Evolutionary conservation across 805 yeast species (phyloP).

Genomic region (Kluyveromyces nonfermentans): DNA sequence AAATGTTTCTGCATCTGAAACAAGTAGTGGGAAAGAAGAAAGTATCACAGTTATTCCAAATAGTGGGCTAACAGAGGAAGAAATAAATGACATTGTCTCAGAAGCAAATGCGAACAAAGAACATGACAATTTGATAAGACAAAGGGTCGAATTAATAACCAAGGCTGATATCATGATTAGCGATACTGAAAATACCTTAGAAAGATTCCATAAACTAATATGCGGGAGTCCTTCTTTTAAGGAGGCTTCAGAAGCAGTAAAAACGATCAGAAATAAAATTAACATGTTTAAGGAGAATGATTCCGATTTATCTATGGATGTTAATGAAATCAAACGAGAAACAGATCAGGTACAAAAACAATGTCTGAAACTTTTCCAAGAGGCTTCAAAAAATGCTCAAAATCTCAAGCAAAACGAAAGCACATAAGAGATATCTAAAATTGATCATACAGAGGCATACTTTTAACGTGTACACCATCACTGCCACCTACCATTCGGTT

Average conservation of each 20-base stretch:
- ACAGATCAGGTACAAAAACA: constrained; percentile 63
- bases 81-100: constrained; percentile 50
- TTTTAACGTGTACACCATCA: too few species aligned
- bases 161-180: constrained; percentile 67
- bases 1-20: constrained; percentile 73
- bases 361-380: constrained; percentile 58
- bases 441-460: not conserved
- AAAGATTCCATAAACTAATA: constrained; percentile 45
- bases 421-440: not conserved
- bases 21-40: constrained; percentile 58
- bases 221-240: constrained; percentile 38
- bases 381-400: constrained; percentile 11
- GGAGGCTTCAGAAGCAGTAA: constrained; percentile 37
- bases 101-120: constrained; percentile 59
- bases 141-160: constrained; percentile 59
- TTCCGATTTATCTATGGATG: constrained; percentile 37
- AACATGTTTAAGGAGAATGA: constrained; percentile 46
- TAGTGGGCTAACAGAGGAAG: constrained; percentile 60
- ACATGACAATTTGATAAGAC: constrained; percentile 48
- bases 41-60: constrained; percentile 66
- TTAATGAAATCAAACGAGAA: constrained; percentile 50
- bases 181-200: constrained; percentile 78
- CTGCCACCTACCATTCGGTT: too few species aligned
- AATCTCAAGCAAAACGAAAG: not conserved
- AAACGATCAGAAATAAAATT: constrained; percentile 36